A percentile compares a stretch with the other conserved stretches of the same genome.
These are phyloP conservation scores for Xylariaceae sp. DNA, from an alignment of 2,329 filamentous ascomycete species.

Conservation along the genomic window DNA sequence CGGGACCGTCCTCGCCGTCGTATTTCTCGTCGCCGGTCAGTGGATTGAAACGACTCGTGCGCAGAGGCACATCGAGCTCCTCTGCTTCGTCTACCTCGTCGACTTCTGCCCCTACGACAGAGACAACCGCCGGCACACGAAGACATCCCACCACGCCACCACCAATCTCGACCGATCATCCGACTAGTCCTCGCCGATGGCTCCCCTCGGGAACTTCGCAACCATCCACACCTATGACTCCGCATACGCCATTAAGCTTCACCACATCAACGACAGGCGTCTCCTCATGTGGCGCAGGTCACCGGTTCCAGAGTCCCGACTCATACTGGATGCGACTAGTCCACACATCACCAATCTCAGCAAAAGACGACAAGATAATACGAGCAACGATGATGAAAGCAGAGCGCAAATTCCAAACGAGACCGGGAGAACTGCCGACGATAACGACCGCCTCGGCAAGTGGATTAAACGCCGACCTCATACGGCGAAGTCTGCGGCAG, in stretches of 20 bases:
- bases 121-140: slow-evolving; percentile 16
- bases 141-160: slow-evolving; percentile 24
- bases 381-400: slow-evolving; percentile 47
- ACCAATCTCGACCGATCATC: slow-evolving; percentile 15
- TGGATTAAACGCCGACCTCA: slow-evolving; percentile 46
- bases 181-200: slow-evolving; percentile 28
- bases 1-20: slow-evolving; percentile 31
- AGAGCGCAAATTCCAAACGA: slow-evolving; percentile 42
- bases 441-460: slow-evolving; percentile 40
- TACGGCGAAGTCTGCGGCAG: slow-evolving; percentile 53
- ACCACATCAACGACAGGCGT: slow-evolving; percentile 34
- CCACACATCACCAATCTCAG: slow-evolving; percentile 42
- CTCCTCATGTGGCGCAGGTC: slow-evolving; percentile 14
- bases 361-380: slow-evolving; percentile 44
- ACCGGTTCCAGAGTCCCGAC: slow-evolving; percentile 13
- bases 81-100: slow-evolving; percentile 29
- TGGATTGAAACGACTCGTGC: slow-evolving; percentile 38
- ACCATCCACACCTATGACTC: slow-evolving; percentile 44
- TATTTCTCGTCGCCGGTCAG: slow-evolving; percentile 32
- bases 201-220: slow-evolving; percentile 35
- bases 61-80: slow-evolving; percentile 35
- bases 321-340: slow-evolving; percentile 48
- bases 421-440: slow-evolving; percentile 35
- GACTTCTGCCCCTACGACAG: slow-evolving; percentile 20
- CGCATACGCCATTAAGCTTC: slow-evolving; percentile 43